A percentile compares a stretch with the other conserved stretches of the same genome.
Conservation (phyloP, 495 filamentous ascomycete genomes). For the Bacidia gigantensis region DNA sequence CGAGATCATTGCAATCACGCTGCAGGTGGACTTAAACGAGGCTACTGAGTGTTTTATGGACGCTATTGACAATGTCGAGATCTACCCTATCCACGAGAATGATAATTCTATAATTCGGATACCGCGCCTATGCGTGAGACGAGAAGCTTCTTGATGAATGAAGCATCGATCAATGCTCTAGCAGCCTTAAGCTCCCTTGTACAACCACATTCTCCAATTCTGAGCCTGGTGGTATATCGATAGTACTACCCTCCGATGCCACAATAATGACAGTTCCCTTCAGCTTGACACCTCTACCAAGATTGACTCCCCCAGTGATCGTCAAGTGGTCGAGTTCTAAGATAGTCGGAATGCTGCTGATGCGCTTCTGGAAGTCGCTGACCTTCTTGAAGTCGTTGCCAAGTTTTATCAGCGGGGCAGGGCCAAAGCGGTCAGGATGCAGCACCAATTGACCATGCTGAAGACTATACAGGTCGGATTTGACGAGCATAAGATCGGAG, state of each 20-base stretch:
- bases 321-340: conserved; percentile 96
- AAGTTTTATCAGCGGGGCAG: conserved; percentile 98
- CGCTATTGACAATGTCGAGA: background rate
- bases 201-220: conserved; percentile 98
- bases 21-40: too few relatives aligned
- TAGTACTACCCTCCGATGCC: conserved; percentile 92
- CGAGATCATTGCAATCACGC: too few relatives aligned
- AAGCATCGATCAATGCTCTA: conserved; percentile 59
- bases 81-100: background rate
- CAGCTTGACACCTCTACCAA: conserved; percentile 84
- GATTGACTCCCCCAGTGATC: conserved; percentile 91
- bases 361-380: conserved; percentile 97
- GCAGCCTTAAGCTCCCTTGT: conserved; percentile 87
- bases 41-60: background rate
- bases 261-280: conserved; percentile 99
- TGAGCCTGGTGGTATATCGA: conserved; percentile 91
- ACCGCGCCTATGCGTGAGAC: too few relatives aligned
- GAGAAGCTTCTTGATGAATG: too few relatives aligned
- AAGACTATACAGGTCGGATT: conserved; percentile 98
- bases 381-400: conserved; percentile 99
- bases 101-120: background rate
- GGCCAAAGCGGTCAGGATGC: conserved; percentile 89
- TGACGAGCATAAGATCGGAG: conserved; percentile 98
- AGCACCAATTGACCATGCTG: conserved; percentile 97
- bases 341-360: conserved; percentile 91